Evolutionary conservation across 2,329 filamentous ascomycete species (phyloP).

Genomic region (Fusarium sp.): DNA sequence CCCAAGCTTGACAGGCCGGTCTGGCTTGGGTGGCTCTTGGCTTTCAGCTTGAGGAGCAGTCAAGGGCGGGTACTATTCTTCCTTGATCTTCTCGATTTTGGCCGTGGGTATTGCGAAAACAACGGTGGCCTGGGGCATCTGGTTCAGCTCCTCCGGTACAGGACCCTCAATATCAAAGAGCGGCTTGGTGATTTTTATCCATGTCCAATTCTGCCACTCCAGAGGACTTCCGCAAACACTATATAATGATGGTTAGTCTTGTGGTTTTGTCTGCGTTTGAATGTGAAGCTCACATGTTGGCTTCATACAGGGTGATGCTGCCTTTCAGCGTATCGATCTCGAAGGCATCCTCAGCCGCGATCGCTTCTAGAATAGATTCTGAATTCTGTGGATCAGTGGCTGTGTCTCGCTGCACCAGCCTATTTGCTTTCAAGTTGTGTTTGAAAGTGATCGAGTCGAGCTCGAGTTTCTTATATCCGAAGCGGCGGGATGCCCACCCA

Average conservation of each 20-base stretch:
- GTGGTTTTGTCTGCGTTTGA: background rate
- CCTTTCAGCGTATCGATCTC: slow-evolving; percentile 28
- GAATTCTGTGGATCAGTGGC: background rate
- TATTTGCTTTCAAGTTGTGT: slow-evolving; percentile 9
- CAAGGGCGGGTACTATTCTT: slow-evolving; percentile 42
- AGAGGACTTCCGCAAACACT: slow-evolving; percentile 1
- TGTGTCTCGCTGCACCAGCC: background rate
- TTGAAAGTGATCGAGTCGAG: slow-evolving; percentile 44
- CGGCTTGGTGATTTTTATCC: slow-evolving; percentile 47
- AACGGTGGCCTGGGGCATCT: slow-evolving; percentile 28
- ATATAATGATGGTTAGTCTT: slow-evolving; percentile 1
- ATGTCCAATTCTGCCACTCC: slow-evolving; percentile 37
- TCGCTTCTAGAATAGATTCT: background rate
- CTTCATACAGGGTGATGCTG: slow-evolving; percentile 42
- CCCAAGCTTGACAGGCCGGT: slow-evolving; percentile 16
- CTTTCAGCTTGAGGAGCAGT: slow-evolving; percentile 3
- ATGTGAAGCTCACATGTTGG: slow-evolving; percentile 33
- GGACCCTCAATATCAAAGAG: slow-evolving; percentile 14
- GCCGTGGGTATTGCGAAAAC: slow-evolving; percentile 41
- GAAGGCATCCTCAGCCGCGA: background rate
- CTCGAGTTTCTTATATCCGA: slow-evolving; percentile 45
- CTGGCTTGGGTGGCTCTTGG: background rate
- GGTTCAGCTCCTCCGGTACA: slow-evolving; percentile 14
- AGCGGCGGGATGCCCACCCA: slow-evolving; percentile 29
- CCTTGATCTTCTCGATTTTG: slow-evolving; percentile 38